Evolutionary conservation across 768 basidiomycete genomes (phyloP).

Genomic region (Leucosporidium scottii): DNA sequence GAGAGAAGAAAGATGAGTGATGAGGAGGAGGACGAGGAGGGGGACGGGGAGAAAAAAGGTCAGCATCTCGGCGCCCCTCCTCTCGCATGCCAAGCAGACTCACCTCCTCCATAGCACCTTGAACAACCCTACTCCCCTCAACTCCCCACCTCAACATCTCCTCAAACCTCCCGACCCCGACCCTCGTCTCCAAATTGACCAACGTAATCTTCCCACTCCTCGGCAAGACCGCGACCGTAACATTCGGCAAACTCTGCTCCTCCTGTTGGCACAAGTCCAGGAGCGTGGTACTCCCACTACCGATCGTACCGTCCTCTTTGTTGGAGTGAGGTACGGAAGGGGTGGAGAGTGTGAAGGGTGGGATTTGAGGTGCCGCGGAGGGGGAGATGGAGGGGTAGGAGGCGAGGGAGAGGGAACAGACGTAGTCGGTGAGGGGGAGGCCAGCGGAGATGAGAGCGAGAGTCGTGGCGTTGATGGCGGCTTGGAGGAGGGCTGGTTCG

Average conservation of each 20-base stretch:
- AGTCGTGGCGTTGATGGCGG: slow-evolving; percentile 90
- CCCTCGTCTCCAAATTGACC: slow-evolving; percentile 85
- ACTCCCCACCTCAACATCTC: slow-evolving; percentile 74
- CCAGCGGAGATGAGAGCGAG: slow-evolving; percentile 85
- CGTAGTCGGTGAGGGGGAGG: slow-evolving; percentile 81
- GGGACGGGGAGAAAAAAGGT: background rate
- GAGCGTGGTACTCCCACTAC: slow-evolving; percentile 53
- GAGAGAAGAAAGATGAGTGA: background rate
- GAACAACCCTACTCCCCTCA: slow-evolving; percentile 68
- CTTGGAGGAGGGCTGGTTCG: slow-evolving; percentile 63
- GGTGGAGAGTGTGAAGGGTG: slow-evolving; percentile 42
- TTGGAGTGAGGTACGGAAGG: slow-evolving; percentile 39
- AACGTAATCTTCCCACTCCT: slow-evolving; percentile 61
- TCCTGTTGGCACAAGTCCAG: slow-evolving; percentile 83
- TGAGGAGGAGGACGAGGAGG: background rate
- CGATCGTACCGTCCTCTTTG: slow-evolving; percentile 2
- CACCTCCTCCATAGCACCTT: slow-evolving; percentile 61
- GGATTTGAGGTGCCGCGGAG: slow-evolving; percentile 41
- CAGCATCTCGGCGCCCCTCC: too few species aligned
- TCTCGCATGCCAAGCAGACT: background rate
- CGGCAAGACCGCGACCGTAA: slow-evolving; percentile 85
- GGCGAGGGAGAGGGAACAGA: slow-evolving; percentile 81
- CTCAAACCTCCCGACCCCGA: slow-evolving; percentile 86
- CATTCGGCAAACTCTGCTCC: slow-evolving; percentile 79
- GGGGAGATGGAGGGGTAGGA: slow-evolving; percentile 56